Evolutionary conservation across 257 asterid species (phyloP), one percentile per base, ranked within the genome.

Genomic region (Rehmannia glutinosa): DNA sequence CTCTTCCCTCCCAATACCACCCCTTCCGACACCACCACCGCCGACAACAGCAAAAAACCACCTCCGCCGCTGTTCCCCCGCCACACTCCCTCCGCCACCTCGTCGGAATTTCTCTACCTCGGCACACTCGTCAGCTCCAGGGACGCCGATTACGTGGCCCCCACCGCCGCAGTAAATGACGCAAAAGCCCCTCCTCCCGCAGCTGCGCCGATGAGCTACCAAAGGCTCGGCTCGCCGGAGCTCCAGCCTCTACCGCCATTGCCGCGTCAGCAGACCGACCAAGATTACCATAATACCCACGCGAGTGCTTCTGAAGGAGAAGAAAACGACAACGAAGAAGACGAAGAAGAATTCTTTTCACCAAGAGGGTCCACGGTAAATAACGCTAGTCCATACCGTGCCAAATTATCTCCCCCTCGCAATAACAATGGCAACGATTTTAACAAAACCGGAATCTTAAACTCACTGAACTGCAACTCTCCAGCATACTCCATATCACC

Each of bases 221-320:
- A 77, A 8, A 54, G 80, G 28, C 79, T 84, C 6, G 93, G 87
- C 38, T 92, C 98, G 15, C 98, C 98, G 69, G 98, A 92, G 76
- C 96, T 92, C 68, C 92, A 45, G 28, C 97, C 98, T 0, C 85
- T 92, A 19, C 98, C 98, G 2, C 97, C 98, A 2, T 55, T 90
- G 27, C 95, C 98, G 0, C 96, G 96, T 2, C 90, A 84, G 55
- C 82, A 77, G 21, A 74, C 81, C 68, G 80, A 54, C 47, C 81
- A 63, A 5, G 62, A 12, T 42, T 70, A 7, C 74, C 30, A 54
- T n/a, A 79, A 64, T 32, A 38, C 77, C 15, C 59, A 30, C 5
- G 28, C 43, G 28, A 51, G 55, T 39, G 69, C 79, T 2, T 15
- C 73, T 3, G 73, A 66, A 17, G 84, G 64, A 21, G 16, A 24